Evolutionary conservation across 495 filamentous ascomycete species (phyloP).

Genomic region (Neurospora sp.): DNA sequence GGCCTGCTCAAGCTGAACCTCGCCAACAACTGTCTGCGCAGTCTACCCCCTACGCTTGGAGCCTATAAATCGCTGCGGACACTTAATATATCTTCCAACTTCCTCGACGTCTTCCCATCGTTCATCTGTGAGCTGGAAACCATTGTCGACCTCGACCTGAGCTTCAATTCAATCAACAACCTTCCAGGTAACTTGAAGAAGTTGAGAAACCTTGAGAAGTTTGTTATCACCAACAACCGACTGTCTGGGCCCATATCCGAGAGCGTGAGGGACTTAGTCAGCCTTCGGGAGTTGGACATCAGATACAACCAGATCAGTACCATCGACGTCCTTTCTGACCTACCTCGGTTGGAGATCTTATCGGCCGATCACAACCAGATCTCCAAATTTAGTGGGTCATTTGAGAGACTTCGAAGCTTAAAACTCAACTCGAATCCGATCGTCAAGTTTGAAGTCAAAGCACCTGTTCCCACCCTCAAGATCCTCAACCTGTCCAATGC

Average conservation of each 20-base stretch:
- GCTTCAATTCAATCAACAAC: slow-evolving; percentile 79
- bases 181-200: slow-evolving; percentile 70
- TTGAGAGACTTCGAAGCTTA: slow-evolving; percentile 71
- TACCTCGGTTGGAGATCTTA: slow-evolving; percentile 80
- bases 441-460: slow-evolving; percentile 77
- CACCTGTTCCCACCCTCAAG: slow-evolving; percentile 68
- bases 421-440: slow-evolving; percentile 87
- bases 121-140: slow-evolving; percentile 74
- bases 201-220: slow-evolving; percentile 67
- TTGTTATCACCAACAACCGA: slow-evolving; percentile 93
- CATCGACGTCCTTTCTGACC: slow-evolving; percentile 71
- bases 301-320: slow-evolving; percentile 81
- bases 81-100: slow-evolving; percentile 87
- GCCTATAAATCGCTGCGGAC: slow-evolving; percentile 66
- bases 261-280: slow-evolving; percentile 57
- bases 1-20: slow-evolving; percentile 85
- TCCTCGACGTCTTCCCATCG: slow-evolving; percentile 69
- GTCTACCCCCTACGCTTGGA: slow-evolving; percentile 70
- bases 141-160: slow-evolving; percentile 88
- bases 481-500: slow-evolving; percentile 77
- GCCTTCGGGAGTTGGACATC: slow-evolving; percentile 83
- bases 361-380: slow-evolving; percentile 85
- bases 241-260: slow-evolving; percentile 62
- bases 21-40: slow-evolving; percentile 78
- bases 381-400: slow-evolving; percentile 75